Percentiles rank a stretch among this genome's conserved stretches.
Conservation (phyloP, 2,329 filamentous ascomycete genomes). For the Colletotrichum sp. region DNA sequence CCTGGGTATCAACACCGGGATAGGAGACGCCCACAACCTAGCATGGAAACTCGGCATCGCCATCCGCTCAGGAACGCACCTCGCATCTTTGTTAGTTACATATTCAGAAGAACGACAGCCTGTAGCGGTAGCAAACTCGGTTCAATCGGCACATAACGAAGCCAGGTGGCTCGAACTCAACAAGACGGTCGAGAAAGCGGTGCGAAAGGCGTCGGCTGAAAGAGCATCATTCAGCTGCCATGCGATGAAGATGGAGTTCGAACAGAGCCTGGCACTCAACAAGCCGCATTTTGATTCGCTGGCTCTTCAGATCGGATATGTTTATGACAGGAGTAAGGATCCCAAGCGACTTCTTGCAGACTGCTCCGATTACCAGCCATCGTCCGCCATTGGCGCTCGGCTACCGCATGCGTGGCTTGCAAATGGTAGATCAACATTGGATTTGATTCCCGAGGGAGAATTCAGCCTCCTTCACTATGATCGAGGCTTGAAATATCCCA, state of each 20-base stretch:
- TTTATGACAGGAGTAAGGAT: neutral
- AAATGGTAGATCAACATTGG: neutral
- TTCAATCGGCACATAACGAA: neutral
- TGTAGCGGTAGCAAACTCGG: neutral
- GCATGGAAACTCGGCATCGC: neutral
- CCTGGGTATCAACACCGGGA: neutral
- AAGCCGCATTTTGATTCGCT: neutral
- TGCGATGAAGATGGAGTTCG: neutral
- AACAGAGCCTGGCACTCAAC: neutral
- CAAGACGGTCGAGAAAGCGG: neutral
- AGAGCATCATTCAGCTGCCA: neutral
- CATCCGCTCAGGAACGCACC: neutral
- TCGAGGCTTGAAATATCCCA: neutral
- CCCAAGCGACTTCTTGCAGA: neutral
- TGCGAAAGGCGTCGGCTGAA: neutral
- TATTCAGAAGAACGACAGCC: neutral
- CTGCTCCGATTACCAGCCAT: neutral
- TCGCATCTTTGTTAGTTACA: neutral
- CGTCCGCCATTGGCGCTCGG: neutral
- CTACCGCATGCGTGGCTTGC: neutral
- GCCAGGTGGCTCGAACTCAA: neutral
- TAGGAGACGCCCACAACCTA: neutral
- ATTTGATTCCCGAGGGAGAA: neutral
- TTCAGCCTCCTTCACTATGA: neutral
- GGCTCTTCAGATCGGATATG: neutral